Percentiles rank a stretch among this genome's conserved stretches.
Evolutionary conservation across 75 land plant species (phyloP).

Genomic region (Selaginella tamariscina): DNA sequence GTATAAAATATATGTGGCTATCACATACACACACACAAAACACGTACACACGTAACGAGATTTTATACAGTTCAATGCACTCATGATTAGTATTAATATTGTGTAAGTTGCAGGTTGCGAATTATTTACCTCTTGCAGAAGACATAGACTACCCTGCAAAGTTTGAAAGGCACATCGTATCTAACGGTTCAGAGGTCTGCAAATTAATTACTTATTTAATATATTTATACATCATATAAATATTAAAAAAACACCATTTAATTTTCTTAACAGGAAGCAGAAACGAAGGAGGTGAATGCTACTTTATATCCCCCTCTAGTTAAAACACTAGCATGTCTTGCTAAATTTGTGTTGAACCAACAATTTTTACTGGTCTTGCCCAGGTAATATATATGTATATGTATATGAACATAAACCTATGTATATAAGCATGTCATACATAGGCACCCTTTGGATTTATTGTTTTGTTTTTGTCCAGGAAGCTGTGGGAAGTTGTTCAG

Average conservation of each 20-base stretch:
- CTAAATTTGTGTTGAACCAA: slow-evolving; percentile 82
- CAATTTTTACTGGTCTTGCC: slow-evolving; percentile 89
- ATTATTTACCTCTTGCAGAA: slow-evolving; percentile 68
- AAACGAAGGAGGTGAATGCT: slow-evolving; percentile 25
- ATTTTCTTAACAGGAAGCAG: not conserved
- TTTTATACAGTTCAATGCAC: too few species aligned
- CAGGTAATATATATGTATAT: slow-evolving; percentile 37
- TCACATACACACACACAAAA: too few species aligned
- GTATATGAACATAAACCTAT: not conserved
- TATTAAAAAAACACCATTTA: too few species aligned
- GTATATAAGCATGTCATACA: too few species aligned
- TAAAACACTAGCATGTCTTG: slow-evolving; percentile 73
- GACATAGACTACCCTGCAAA: slow-evolving; percentile 90
- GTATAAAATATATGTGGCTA: too few species aligned
- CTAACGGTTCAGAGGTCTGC: slow-evolving; percentile 14
- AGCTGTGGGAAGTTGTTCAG: not conserved
- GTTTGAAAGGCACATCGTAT: slow-evolving; percentile 44
- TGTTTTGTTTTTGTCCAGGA: too few species aligned
- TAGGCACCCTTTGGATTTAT: too few species aligned
- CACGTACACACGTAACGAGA: too few species aligned
- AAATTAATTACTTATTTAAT: too few species aligned
- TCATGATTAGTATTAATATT: too few species aligned
- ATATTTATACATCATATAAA: not conserved
- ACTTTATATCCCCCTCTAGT: slow-evolving; percentile 79
- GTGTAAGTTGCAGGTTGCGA: slow-evolving; percentile 58